A percentile compares a stretch with the other conserved stretches of the same genome.
phyloP scores from a whole-genome alignment of 2,329 filamentous ascomycete species.

The Drechslera avenae region DNA sequence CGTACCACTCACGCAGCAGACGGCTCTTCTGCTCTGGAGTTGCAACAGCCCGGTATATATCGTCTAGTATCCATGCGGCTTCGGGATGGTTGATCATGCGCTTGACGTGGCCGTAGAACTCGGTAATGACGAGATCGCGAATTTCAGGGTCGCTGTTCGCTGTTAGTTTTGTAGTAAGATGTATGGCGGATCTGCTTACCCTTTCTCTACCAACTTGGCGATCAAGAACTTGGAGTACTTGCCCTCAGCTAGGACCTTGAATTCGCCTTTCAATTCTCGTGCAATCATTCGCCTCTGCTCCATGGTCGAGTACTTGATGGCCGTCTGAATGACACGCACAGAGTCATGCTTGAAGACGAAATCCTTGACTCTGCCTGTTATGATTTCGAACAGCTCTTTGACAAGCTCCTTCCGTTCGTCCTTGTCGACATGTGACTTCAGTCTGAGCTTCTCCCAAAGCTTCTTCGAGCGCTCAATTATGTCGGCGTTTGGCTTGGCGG shows the following conservation, averaged over 20 bases:
- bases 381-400: constrained; percentile 86
- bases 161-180: constrained; percentile 13
- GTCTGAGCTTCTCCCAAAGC: constrained; percentile 90
- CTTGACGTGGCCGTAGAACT: constrained; percentile 93
- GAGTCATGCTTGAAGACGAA: constrained; percentile 99
- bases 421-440: constrained; percentile 90
- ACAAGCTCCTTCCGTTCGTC: constrained; percentile 87
- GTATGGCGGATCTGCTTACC: constrained; percentile 34
- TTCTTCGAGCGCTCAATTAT: constrained; percentile 89
- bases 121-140: constrained; percentile 84
- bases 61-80: constrained; percentile 96
- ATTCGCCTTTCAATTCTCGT: constrained; percentile 81
- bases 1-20: constrained; percentile 94
- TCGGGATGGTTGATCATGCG: constrained; percentile 95
- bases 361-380: constrained; percentile 88
- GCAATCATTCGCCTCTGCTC: constrained; percentile 88
- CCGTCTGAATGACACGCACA: constrained; percentile 94
- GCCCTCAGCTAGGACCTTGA: constrained; percentile 85
- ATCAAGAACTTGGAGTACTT: constrained; percentile 98
- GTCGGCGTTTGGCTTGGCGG: constrained; percentile 90
- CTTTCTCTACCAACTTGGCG: constrained; percentile 92
- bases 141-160: constrained; percentile 74
- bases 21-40: constrained; percentile 83
- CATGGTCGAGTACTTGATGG: constrained; percentile 89
- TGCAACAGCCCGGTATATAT: constrained; percentile 89